These are phyloP conservation scores for Suillus subaureus DNA, from an alignment of 768 basidiomycete genomes.

Conservation along the genomic window DNA sequence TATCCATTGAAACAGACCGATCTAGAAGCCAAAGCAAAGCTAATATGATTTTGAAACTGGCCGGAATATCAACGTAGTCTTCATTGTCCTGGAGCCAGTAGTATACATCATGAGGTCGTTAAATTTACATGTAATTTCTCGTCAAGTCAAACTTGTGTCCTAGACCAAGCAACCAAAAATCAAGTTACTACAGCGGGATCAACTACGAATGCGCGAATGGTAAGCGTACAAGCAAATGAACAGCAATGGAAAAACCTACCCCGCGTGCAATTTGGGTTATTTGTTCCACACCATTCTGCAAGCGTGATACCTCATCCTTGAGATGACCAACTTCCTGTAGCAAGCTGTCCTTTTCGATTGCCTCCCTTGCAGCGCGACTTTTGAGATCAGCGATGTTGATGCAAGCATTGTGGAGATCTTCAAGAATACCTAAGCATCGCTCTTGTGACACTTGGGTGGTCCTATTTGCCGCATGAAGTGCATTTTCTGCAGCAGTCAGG, in stretches of 20 bases:
- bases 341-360: background rate
- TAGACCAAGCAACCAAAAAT: background rate
- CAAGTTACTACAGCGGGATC: background rate
- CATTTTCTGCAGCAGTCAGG: background rate
- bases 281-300: slow-evolving; percentile 3
- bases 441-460: background rate
- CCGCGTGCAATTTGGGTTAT: background rate
- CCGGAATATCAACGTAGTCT: background rate
- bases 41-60: background rate
- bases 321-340: background rate
- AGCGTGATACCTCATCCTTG: background rate
- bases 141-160: no score
- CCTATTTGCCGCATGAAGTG: background rate
- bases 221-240: background rate
- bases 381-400: background rate
- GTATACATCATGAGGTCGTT: background rate
- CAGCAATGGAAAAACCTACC: background rate
- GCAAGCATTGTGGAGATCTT: background rate
- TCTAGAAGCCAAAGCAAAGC: background rate
- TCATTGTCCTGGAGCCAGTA: background rate
- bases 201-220: background rate
- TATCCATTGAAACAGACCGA: background rate
- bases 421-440: background rate
- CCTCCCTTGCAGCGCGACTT: background rate
- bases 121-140: background rate